Evolutionary conservation across 352 stramenopile genomes (phyloP), one percentile per base, ranked within the genome.

Genomic region (Thalassiosira exigua): DNA sequence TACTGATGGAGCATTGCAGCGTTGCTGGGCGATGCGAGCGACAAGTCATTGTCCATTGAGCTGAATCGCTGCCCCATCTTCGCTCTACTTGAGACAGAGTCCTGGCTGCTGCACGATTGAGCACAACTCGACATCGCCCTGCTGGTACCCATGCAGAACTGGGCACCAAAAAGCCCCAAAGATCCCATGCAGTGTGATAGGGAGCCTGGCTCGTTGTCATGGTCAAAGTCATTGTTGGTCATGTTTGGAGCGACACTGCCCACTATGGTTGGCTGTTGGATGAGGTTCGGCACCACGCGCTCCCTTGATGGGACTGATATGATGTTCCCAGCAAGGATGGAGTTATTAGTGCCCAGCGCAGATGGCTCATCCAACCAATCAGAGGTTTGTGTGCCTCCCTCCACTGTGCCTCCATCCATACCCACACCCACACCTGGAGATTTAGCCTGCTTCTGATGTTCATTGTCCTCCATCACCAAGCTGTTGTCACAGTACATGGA

Each of bases 91-190:
- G 26, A 14, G 61, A n/a, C 46, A 52, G 12, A 14, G 2, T 58
- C 27, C 4, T 61, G 46, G 24, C 78, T 54, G 44, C 24, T 75
- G 29, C 75, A 83, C n/a, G 75, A 41, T 39, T 72, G 42, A 30
- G 36, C 61, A 33, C 75, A 83, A 11, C 51, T 64, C 11, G 66
- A 29, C 33, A 79, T 74, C 19, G 59, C 60, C 14, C 29, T 42
- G 29, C 75, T 73, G 19, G 67, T 65, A 22, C 59, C 60, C 22
- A 75, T 61, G 39, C 75, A 83, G n/a, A 74, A 22, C n/a, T 33
- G 50, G 21, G 67, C 44, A 26, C 56, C 57, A 24, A 74, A 83
- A 3, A 79, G 42, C 21, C 42, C 75, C 12, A 74, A 54, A 5
- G 59, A 73, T 54, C 75, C 67, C 22, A 78, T 56, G 17, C 9